Base-by-base conservation (phyloP, 2,329 filamentous ascomycete species). In the Fusarium sp. region DNA sequence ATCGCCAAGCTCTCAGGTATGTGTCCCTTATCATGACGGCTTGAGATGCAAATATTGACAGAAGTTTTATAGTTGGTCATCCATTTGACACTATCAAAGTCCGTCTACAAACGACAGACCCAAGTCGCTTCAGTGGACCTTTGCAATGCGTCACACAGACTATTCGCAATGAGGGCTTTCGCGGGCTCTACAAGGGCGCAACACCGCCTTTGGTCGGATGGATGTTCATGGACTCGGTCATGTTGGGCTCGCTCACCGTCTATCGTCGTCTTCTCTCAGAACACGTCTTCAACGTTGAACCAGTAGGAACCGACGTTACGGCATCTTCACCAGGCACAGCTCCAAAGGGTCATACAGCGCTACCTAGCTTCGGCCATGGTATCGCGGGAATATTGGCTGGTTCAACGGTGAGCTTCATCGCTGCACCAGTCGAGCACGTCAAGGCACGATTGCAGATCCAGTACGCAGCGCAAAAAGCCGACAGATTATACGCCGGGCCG, bases 1-100 rank as follows among this genome's bases (percentile, higher is more conserved):
- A 92, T 98, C 79, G 92, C 95, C 66, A 98, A 98, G 85, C 85
- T 98, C 65, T 90, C 89, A 78, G 94, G 94, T 96, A 33, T 33
- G 83, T 76, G 88, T 56, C 19, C 35, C 32, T 53, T 56, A 38
- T 47, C 30, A 35, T 44, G 30, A 28, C 38, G 40, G 30, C 32
- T 32, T 21, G n/a, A 15, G 37, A 23, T 30, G 35, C 21, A 32
- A 38, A 46, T 10, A 32, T 13, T 64, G 60, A 64, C 72, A 73
- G 30, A 67, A 42, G 32, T 21, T 30, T 40, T 28, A 25, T 28
- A 89, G 88, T 92, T 79, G 90, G 90, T 66, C 90, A 92, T 78
- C 90, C 94, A 30, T 98, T 99, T 85, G 96, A 99, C 83, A 98
- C 96, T 0, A 90, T 99, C 82, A 99, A 99, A 84, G 96, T 98